Conservation (phyloP, 140 eudicot genomes). For the Stevia rebaudiana region DNA sequence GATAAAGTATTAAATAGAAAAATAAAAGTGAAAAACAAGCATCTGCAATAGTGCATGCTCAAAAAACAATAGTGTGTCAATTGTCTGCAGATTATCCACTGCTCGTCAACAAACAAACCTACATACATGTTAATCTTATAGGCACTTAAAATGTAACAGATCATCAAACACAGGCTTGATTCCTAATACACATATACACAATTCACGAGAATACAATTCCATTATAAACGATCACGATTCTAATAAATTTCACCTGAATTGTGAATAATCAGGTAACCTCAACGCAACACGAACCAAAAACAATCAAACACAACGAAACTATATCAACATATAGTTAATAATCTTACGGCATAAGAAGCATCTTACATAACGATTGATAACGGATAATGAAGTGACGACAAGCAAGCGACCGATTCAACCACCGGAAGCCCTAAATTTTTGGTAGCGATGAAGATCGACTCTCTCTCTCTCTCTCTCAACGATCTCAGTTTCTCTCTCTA, state of each 20-base stretch:
- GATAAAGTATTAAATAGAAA: constrained; percentile 3
- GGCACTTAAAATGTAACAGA: constrained; percentile 4
- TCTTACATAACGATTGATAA: constrained; percentile 26
- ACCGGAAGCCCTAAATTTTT: constrained; percentile 26
- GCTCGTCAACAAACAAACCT: constrained; percentile 14
- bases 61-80: constrained; percentile 1
- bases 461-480: constrained; percentile 12
- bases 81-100: neutral
- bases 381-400: constrained; percentile 13
- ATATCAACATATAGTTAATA: constrained; percentile 11
- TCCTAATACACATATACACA: constrained; percentile 5
- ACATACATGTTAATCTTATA: neutral
- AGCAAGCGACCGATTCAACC: constrained; percentile 17
- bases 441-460: constrained; percentile 25
- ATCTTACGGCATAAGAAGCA: constrained; percentile 2
- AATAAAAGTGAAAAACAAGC: constrained; percentile 12
- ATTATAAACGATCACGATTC: constrained; percentile 1
- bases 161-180: constrained; percentile 1
- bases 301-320: constrained; percentile 14
- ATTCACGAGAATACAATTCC: constrained; percentile 5
- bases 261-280: neutral
- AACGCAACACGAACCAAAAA: constrained; percentile 5
- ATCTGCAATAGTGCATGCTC: neutral
- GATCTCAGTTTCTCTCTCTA: constrained; percentile 12
- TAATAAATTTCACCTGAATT: constrained; percentile 13